phyloP scores from a whole-genome alignment of 345 rosid genomes.

The Corchorus olitorius region DNA sequence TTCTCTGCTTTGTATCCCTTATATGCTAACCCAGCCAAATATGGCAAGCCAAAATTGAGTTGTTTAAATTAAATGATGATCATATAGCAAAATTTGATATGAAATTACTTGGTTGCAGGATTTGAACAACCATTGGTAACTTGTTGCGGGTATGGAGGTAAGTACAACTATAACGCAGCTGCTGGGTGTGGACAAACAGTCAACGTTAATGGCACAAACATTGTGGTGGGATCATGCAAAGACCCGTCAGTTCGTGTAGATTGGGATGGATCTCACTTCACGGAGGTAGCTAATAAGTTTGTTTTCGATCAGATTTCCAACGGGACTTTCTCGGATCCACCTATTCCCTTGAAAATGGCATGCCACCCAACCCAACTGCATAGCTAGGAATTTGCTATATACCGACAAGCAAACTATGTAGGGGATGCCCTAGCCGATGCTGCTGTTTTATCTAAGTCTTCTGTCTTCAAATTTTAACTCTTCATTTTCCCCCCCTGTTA shows the following conservation, averaged over 20 bases:
- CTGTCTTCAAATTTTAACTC: no score
- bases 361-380: background rate
- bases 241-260: slow-evolving; percentile 19
- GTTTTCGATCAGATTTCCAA: background rate
- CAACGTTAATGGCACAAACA: slow-evolving; percentile 21
- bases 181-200: slow-evolving; percentile 20
- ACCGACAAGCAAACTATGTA: no score
- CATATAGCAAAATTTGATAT: slow-evolving; percentile 43
- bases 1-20: slow-evolving; percentile 38
- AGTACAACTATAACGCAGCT: slow-evolving; percentile 24
- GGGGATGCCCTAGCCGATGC: no score
- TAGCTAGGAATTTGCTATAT: no score
- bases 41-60: background rate
- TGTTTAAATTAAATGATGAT: background rate
- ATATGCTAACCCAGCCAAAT: no score
- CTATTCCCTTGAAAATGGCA: background rate
- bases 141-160: background rate
- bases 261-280: background rate
- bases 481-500: no score
- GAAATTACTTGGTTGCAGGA: slow-evolving; percentile 20
- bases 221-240: background rate
- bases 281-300: background rate
- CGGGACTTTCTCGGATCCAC: background rate
- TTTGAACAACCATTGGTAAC: slow-evolving; percentile 28
- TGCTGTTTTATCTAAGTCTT: no score